A percentile compares a stretch with the other conserved stretches of the same genome.
Conservation (phyloP, 176 grass and related monocot species). For the maize (Zea mays) region DNA sequence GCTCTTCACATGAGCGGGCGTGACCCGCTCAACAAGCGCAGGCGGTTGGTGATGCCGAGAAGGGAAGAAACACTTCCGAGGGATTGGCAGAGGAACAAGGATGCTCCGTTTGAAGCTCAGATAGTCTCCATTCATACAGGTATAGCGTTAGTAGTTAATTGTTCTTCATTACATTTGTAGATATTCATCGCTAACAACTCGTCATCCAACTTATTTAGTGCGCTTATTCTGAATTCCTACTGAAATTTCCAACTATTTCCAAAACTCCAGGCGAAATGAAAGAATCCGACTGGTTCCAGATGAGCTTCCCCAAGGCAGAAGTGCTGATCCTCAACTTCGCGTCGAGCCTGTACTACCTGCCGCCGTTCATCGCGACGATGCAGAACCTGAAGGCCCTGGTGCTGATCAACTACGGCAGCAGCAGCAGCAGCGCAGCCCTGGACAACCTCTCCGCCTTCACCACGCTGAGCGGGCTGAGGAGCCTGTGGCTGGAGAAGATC, state of each 20-base stretch:
- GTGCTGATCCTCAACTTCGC: slow-evolving; percentile 93
- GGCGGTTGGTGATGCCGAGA: slow-evolving; percentile 78
- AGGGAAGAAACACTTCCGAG: slow-evolving; percentile 75
- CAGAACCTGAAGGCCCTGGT: slow-evolving; percentile 86
- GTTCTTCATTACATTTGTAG: no score
- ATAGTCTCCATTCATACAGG: slow-evolving; percentile 99
- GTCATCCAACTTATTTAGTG: no score
- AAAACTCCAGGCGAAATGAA: slow-evolving; percentile 84
- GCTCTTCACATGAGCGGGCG: slow-evolving; percentile 72
- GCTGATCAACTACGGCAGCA: slow-evolving; percentile 76
- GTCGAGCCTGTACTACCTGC: slow-evolving; percentile 71
- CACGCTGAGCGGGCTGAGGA: slow-evolving; percentile 61
- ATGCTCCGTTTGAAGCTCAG: slow-evolving; percentile 72
- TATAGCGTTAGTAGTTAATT: slow-evolving; percentile 16
- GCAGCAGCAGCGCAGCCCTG: slow-evolving; percentile 46
- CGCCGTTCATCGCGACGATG: slow-evolving; percentile 75
- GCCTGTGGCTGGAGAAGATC: slow-evolving; percentile 94
- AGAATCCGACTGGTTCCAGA: slow-evolving; percentile 91
- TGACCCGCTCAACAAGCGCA: slow-evolving; percentile 62
- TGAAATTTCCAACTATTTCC: slow-evolving; percentile 8
- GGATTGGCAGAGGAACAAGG: slow-evolving; percentile 86
- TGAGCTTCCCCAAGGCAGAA: slow-evolving; percentile 92
- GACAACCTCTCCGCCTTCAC: slow-evolving; percentile 73
- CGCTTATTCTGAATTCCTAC: no score
- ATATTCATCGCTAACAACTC: no score